Base-by-base conservation (phyloP, 768 basidiomycete species). In the Tubosaeta brunneosetosa region DNA sequence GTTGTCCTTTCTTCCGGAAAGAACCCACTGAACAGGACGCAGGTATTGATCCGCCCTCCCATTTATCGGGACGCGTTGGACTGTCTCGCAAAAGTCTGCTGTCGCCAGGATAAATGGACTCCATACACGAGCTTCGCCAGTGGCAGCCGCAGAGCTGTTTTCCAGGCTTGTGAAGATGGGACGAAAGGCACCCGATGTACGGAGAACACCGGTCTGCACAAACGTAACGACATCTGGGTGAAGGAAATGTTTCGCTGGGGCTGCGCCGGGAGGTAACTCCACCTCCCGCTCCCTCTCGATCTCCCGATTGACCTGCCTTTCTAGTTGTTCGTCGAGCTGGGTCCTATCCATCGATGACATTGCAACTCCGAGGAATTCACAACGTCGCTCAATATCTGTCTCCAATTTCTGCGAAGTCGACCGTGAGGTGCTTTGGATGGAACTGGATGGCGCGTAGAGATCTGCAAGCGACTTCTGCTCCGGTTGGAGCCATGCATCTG, bases 301-400 rank as follows among this genome's bases (percentile, higher is more conserved):
- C 29, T 52, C 51, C 1, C 32, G 38, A n/a, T 19, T 33, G 12
- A 52, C 37, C 14, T 48, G 58, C n/a, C 61, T 49, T 58, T 78
- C 77, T 47, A 74, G 75, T 44, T 77, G 74, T 50, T 79, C 75
- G 19, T 70, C 69, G 52, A 75, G 48, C 13, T 47, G 55, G 17
- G 44, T 51, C 27, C 59, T 50, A 4, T 34, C 6, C 9, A 29
- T 34, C 33, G 33, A 34, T 12, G 33, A 34, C 33, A 34, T 34
- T 11, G 14, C 10, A 34, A 12, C 33, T 14, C 33, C 33, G 8
- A 34, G 33, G 33, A 12, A 11, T 34, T 34, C 33, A 34, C 33
- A 34, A 11, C 33, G 33, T 34, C 33, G 11, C 10, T 14, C 14
- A 14, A 34, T 34, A 11, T 34, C 14, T 14, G 12, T 34, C 33